Base-by-base conservation (phyloP, 2,329 filamentous ascomycete species). In the Aspergillus latus region DNA sequence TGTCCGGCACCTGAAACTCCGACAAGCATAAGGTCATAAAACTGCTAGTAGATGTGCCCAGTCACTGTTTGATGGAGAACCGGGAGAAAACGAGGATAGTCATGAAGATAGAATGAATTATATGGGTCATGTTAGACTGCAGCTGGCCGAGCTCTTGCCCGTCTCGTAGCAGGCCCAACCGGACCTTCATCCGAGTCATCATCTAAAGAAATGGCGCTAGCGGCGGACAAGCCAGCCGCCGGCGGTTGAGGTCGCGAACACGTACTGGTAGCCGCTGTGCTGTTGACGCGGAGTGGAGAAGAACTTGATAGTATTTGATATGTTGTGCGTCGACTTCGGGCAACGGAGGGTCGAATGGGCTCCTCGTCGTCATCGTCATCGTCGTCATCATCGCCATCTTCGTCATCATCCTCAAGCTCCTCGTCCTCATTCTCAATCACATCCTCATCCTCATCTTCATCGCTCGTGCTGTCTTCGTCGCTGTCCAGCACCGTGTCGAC, bases 181-280 rank as follows among this genome's bases (percentile, higher is more conserved):
- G 65, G 66, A 2, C 60, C 66, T 50, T 70, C 67, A 34, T 72
- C 69, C 28, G 67, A 70, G 36, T 69, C 67, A 50, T 66, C 64
- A 15, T 68, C 64, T 8, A 68, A n/a, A 37, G 49, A 52, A 32
- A 71, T 69, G 13, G 66, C 66, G 54, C 65, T 62, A 21, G 29
- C 45, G 3, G 47, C 56, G 39, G 66, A 64, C n/a, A 63, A 62
- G 16, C 66, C 66, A 21, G 56, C 49, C 6, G 55, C 30, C 3
- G 15, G 51, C 32, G 44, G n/a, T 43, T 44, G 40, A 2, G 30
- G 42, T 32, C 51, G 46, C 13, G 26, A 30, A 32, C 37, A 32
- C 21, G 43, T 16, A 36, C 16, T 30, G 26, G 34, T 53, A 9
- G 44, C 11, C 11, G 49, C 29, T 28, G 28, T 37, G 36, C 45